phyloP scores from a whole-genome alignment of 371 early-diverging fungal genomes.

The Apophysomyces trapeziformis region DNA sequence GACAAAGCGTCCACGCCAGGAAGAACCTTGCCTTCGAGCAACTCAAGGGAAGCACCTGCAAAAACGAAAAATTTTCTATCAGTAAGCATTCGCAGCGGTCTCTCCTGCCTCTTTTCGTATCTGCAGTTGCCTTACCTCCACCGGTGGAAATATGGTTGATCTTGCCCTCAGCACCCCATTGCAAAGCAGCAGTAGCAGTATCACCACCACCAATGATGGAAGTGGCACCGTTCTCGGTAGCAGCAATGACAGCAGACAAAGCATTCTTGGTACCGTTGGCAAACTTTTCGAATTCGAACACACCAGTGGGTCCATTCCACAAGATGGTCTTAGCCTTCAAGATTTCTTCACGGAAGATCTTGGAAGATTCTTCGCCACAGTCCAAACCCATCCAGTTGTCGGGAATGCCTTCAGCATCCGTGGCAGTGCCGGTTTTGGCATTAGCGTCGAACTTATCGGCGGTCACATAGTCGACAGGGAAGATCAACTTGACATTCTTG shows the following conservation, averaged over 20 bases:
- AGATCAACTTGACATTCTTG: slow-evolving; percentile 85
- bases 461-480: slow-evolving; percentile 92
- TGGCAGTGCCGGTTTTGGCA: slow-evolving; percentile 84
- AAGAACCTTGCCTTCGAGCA: slow-evolving; percentile 90
- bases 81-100: too few species aligned
- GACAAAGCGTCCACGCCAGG: slow-evolving; percentile 94
- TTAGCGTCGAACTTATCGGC: slow-evolving; percentile 85
- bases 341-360: slow-evolving; percentile 76
- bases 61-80: not conserved
- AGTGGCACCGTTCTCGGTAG: slow-evolving; percentile 78
- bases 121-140: slow-evolving; percentile 59
- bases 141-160: slow-evolving; percentile 98
- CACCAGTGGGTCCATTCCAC: slow-evolving; percentile 99
- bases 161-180: slow-evolving; percentile 83
- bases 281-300: slow-evolving; percentile 97
- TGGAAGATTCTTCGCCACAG: slow-evolving; percentile 87
- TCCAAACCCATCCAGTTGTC: slow-evolving; percentile 94
- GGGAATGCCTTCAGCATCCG: slow-evolving; percentile 89
- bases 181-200: slow-evolving; percentile 96
- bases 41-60: slow-evolving; percentile 87
- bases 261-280: slow-evolving; percentile 87
- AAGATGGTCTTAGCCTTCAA: slow-evolving; percentile 88
- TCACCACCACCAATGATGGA: slow-evolving; percentile 93
- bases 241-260: slow-evolving; percentile 85
- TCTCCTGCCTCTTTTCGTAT: too few species aligned